These are phyloP conservation scores for Neurospora sp. DNA, from an alignment of 2,329 filamentous ascomycete genomes.

Conservation along the genomic window DNA sequence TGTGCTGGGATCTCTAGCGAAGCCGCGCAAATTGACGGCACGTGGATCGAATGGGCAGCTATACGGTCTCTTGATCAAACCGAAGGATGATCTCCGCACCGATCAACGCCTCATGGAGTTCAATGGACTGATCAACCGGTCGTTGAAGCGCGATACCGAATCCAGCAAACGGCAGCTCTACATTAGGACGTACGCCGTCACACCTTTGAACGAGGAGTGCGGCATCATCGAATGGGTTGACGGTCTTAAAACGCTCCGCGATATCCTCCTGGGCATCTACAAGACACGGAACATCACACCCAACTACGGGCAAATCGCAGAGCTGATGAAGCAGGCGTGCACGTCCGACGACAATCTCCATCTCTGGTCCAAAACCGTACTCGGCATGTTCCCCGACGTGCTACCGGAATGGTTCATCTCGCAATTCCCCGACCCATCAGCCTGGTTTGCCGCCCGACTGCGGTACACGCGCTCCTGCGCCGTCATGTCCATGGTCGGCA, in stretches of 20 bases:
- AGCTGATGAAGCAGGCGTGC: conserved; percentile 53
- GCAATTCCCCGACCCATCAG: conserved; percentile 83
- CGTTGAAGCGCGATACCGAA: conserved; percentile 83
- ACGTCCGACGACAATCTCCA: conserved; percentile 47
- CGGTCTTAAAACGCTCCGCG: conserved; percentile 84
- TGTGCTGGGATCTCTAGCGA: conserved; percentile 82
- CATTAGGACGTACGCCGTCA: conserved; percentile 95
- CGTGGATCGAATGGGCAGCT: conserved; percentile 78
- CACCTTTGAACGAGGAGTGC: conserved; percentile 93
- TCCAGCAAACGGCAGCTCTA: conserved; percentile 83
- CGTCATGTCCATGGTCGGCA: conserved; percentile 99
- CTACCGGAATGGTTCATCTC: conserved; percentile 93
- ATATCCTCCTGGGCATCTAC: conserved; percentile 76
- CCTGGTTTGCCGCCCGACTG: conserved; percentile 83
- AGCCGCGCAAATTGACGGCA: conserved; percentile 80
- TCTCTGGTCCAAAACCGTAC: conserved; percentile 59
- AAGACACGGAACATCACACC: conserved; percentile 59
- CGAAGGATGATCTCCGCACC: conserved; percentile 93
- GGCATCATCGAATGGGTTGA: conserved; percentile 98
- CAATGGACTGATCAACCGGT: conserved; percentile 94
- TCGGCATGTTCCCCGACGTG: conserved; percentile 65
- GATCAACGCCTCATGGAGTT: conserved; percentile 99
- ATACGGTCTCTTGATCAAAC: conserved; percentile 91
- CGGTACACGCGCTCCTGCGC: conserved; percentile 88
- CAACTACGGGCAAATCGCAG: conserved; percentile 59